Evolutionary conservation across 2,329 filamentous ascomycete species (phyloP).

Genomic region (Aureobasidium melanogenum): DNA sequence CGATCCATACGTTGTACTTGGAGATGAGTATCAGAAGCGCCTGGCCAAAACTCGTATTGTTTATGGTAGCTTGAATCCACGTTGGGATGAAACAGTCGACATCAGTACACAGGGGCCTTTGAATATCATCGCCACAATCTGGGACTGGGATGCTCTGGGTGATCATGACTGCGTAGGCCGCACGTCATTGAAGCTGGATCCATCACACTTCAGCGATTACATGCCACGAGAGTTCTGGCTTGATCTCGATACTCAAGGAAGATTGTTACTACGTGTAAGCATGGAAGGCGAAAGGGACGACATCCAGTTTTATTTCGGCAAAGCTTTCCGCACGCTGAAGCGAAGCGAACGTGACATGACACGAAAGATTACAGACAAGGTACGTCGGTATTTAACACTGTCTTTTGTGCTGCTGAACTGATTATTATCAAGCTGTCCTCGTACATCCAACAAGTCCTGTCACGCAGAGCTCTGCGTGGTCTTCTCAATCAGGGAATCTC

Average conservation of each 20-base stretch:
- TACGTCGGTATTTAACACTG: conserved; percentile 31
- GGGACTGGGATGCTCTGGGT: conserved; percentile 96
- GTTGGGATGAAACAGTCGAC: conserved; percentile 96
- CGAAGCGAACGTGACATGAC: conserved; percentile 97
- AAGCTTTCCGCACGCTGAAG: conserved; percentile 90
- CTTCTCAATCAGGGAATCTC: conserved; percentile 66
- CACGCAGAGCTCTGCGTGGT: conserved; percentile 65
- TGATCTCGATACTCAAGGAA: conserved; percentile 89
- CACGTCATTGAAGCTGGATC: conserved; percentile 96
- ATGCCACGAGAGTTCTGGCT: conserved; percentile 95
- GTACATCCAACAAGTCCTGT: conserved; percentile 86
- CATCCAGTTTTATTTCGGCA: conserved; percentile 97
- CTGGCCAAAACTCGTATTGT: conserved; percentile 91
- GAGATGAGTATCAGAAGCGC: conserved; percentile 95
- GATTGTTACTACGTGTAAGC: conserved; percentile 79
- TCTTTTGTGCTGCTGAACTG: conserved; percentile 26
- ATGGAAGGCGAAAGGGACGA: conserved; percentile 99
- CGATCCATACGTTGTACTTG: conserved; percentile 93
- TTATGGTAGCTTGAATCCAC: conserved; percentile 80
- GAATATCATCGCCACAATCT: conserved; percentile 92
- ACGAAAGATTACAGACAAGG: conserved; percentile 94
- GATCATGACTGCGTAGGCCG: conserved; percentile 96
- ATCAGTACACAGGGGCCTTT: conserved; percentile 86
- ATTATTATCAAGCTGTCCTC: conserved; percentile 56
- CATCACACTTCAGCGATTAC: conserved; percentile 93